phyloP scores from a whole-genome alignment of 805 yeast genomes.

The Suhomyces faveliae region DNA sequence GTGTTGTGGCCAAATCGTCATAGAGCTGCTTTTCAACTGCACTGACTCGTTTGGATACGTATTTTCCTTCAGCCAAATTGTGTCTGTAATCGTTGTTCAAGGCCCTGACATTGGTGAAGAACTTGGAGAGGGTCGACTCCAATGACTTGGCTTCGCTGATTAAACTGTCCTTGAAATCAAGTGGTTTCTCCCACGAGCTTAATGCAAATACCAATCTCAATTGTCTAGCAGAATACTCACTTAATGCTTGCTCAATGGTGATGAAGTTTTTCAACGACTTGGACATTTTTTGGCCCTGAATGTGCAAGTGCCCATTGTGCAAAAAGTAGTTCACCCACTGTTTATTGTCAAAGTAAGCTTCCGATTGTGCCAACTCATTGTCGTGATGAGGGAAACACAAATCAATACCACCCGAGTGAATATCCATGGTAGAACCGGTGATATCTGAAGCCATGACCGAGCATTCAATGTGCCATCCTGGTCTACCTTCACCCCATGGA shows the following conservation, averaged over 20 bases:
- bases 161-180: constrained; percentile 86
- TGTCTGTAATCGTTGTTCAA: constrained; percentile 64
- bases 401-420: constrained; percentile 96
- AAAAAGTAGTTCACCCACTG: constrained; percentile 98
- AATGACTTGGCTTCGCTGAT: constrained; percentile 71
- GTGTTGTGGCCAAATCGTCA: constrained; percentile 48
- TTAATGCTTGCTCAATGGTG: constrained; percentile 87
- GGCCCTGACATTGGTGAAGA: constrained; percentile 86
- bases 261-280: constrained; percentile 93
- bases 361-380: constrained; percentile 95
- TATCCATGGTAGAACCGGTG: constrained; percentile 80
- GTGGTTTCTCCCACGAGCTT: constrained; percentile 87
- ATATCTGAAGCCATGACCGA: constrained; percentile 96
- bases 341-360: constrained; percentile 81
- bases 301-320: constrained; percentile 97
- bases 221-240: constrained; percentile 71
- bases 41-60: constrained; percentile 62
- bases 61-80: constrained; percentile 42
- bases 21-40: constrained; percentile 55
- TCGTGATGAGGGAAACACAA: constrained; percentile 99
- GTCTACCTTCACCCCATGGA: constrained; percentile 97
- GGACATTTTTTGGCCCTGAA: constrained; percentile 98
- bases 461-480: constrained; percentile 99
- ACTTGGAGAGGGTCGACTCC: constrained; percentile 75
- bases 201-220: constrained; percentile 87